Evolutionary conservation across 768 basidiomycete genomes (phyloP), one percentile per base, ranked within the genome.

Genomic region (Leccinum longicurvipes): DNA sequence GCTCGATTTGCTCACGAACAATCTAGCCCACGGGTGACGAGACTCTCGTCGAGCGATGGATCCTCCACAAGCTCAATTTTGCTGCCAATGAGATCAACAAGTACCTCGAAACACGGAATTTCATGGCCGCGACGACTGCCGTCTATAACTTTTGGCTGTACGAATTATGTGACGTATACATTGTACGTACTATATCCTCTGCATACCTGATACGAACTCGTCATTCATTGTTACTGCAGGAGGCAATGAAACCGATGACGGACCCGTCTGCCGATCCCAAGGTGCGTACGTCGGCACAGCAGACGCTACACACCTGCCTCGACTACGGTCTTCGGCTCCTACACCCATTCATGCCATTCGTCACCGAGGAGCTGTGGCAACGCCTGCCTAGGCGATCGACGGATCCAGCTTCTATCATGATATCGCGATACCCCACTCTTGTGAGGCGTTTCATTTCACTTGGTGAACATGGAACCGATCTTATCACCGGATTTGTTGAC

Each of bases 351-450:
- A 99, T 98, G 97, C 97, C 97, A 1, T 99, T 90, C 72, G 91
- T 99, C 29, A 98, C 97, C 4, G 97, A 99, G 74, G 97, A 98
- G 71, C 76, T 99, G 11, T 99, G 97, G 97, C 97, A 99, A 71
- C 84, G 97, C 27, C 77, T 99, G 2, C 94, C 95, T 0, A 79
- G 95, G 17, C 78, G 94, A 57, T 84, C 87, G 2, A 87, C 86
- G 39, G 94, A 98, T 68, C 61, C 79, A 9, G 83, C 86, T 7
- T 93, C 93, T 0, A 93, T 99, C 70, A 95, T 95, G 91, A 73
- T 98, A 19, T 80, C 94, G 0, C 74, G 81, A 28, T 98, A 85
- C 81, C 97, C 97, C 3, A 77, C 82, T 32, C 73, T 77, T 60
- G 96, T 95, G 63, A 63, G 92, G 79, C 14, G 8, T 45, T 25